phyloP scores from a whole-genome alignment of 2,329 filamentous ascomycete species.

The Sphaceloma murrayae region DNA sequence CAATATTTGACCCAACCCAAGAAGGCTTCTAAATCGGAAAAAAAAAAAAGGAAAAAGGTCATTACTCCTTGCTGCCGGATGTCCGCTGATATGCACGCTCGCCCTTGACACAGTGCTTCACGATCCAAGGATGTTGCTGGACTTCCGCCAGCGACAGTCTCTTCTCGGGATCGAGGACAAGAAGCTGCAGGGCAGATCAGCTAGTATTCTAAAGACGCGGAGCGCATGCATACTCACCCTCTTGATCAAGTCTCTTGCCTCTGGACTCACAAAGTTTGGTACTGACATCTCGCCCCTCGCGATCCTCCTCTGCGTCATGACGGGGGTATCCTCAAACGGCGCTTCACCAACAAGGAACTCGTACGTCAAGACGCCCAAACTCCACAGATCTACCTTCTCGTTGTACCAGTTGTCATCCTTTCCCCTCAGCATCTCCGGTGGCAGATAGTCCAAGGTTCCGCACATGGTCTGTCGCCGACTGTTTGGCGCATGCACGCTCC shows the following conservation, averaged over 20 bases:
- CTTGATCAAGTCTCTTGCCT: conserved; percentile 21
- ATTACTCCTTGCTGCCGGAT: conserved; percentile 28
- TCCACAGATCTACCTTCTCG: conserved; percentile 22
- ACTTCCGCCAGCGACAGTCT: conserved; percentile 20
- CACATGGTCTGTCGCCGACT: conserved; percentile 22
- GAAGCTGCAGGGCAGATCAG: conserved; percentile 17
- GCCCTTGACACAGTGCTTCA: conserved; percentile 32
- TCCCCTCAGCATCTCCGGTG: conserved; percentile 22
- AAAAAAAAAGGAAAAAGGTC: neutral
- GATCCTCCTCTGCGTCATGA: conserved; percentile 21
- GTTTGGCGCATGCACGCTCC: conserved; percentile 22
- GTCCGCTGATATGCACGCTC: conserved; percentile 37
- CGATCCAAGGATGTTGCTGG: conserved; percentile 21
- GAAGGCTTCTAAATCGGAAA: neutral
- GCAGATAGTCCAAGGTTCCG: conserved; percentile 21
- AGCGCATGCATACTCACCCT: conserved; percentile 21
- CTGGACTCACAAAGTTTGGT: conserved; percentile 20
- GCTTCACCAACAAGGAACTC: conserved; percentile 21
- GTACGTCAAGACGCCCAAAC: conserved; percentile 21
- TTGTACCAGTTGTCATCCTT: conserved; percentile 21
- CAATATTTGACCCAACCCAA: neutral
- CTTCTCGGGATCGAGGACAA: conserved; percentile 21
- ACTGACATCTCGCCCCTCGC: conserved; percentile 22
- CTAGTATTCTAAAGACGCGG: neutral
- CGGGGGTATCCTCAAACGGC: conserved; percentile 21